A percentile compares a stretch with the other conserved stretches of the same genome.
These are phyloP conservation scores for Geoglossum glabrum DNA, from an alignment of 495 filamentous ascomycete genomes.

Conservation along the genomic window DNA sequence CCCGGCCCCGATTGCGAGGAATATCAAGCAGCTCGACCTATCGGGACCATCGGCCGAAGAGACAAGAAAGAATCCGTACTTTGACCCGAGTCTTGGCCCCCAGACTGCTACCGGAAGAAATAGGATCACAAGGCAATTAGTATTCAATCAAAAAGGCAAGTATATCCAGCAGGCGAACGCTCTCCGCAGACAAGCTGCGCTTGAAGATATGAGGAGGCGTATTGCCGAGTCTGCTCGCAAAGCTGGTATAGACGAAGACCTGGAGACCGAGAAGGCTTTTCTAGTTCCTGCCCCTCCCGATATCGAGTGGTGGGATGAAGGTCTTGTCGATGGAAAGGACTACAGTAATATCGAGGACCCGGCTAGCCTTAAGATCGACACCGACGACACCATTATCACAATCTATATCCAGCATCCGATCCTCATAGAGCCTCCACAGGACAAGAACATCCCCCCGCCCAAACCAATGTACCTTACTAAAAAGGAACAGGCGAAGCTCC, in stretches of 20 bases:
- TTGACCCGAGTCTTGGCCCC: conserved; percentile 48
- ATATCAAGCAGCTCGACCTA: conserved; percentile 44
- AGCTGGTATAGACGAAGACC: conserved; percentile 75
- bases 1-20: conserved; percentile 19
- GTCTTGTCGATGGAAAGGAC: conserved; percentile 47
- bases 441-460: conserved; percentile 52
- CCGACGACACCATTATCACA: conserved; percentile 68
- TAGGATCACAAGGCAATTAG: conserved; percentile 48
- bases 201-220: conserved; percentile 85
- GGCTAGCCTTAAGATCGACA: conserved; percentile 49
- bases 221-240: conserved; percentile 74
- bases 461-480: conserved; percentile 88
- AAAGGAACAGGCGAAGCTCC: conserved; percentile 78
- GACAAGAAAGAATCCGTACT: conserved; percentile 64
- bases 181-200: conserved; percentile 60
- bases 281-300: conserved; percentile 64
- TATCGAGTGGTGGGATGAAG: conserved; percentile 98
- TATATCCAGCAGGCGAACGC: conserved; percentile 86
- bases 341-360: conserved; percentile 50
- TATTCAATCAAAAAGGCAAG: conserved; percentile 94
- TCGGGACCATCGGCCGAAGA: conserved; percentile 49
- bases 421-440: conserved; percentile 76
- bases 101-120: conserved; percentile 40
- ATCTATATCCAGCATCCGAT: conserved; percentile 84
- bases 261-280: conserved; percentile 76